phyloP scores from a whole-genome alignment of 2,329 filamentous ascomycete genomes.

The Botrytis sinoallii region DNA sequence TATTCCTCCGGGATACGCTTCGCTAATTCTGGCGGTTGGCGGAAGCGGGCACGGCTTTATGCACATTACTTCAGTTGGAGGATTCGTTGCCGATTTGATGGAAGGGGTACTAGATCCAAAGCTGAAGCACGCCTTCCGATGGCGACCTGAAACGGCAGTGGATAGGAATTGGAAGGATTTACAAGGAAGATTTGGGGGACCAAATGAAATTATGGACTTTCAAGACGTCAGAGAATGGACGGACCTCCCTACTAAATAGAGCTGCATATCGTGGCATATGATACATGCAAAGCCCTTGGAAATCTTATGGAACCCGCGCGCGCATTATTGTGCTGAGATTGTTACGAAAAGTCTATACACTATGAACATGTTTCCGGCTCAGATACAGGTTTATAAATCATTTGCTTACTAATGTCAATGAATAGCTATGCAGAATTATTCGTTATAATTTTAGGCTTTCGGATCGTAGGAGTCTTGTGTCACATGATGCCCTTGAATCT shows the following conservation, averaged over 20 bases:
- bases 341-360: not conserved
- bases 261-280: not conserved
- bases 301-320: not conserved
- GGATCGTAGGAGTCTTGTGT: not conserved
- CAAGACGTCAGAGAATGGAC: slow-evolving; percentile 45
- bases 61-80: slow-evolving; percentile 49
- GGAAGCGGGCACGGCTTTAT: slow-evolving; percentile 53
- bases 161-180: slow-evolving; percentile 47
- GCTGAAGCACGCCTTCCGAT: slow-evolving; percentile 45
- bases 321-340: not conserved
- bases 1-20: slow-evolving; percentile 44
- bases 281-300: not conserved
- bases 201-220: slow-evolving; percentile 49
- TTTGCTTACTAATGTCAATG: not conserved
- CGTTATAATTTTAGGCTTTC: not conserved
- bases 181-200: slow-evolving; percentile 48
- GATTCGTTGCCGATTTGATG: slow-evolving; percentile 48
- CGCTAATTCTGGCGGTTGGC: slow-evolving; percentile 48
- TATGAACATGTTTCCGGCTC: not conserved
- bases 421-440: not conserved
- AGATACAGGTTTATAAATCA: not conserved
- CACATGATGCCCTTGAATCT: too few species aligned
- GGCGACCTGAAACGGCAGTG: slow-evolving; percentile 50
- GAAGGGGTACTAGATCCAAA: slow-evolving; percentile 44
- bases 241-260: slow-evolving; percentile 21